Evolutionary conservation across 805 yeast species (phyloP).

Genomic region (Saccharomycodes ludwigii): DNA sequence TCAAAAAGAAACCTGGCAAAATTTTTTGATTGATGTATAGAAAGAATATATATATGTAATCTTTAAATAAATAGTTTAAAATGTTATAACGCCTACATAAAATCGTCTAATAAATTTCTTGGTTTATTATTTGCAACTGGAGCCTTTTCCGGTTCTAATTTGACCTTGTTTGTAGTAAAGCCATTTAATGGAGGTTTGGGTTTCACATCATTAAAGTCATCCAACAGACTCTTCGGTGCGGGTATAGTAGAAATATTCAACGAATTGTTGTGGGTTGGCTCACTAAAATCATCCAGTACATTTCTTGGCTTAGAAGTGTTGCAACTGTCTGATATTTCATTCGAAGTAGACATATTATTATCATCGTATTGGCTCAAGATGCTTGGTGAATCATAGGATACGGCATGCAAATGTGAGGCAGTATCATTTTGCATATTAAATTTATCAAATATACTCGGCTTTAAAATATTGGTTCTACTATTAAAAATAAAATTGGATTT

Average conservation of each 20-base stretch:
- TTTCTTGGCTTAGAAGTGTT: too few species aligned
- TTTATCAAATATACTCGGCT: constrained; percentile 21
- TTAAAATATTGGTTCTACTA: constrained; percentile 4
- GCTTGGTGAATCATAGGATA: too few species aligned
- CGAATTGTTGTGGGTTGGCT: constrained; percentile 3
- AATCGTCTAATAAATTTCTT: constrained; percentile 21
- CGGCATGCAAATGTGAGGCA: too few species aligned
- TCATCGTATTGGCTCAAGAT: too few species aligned
- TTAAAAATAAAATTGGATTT: constrained; percentile 51
- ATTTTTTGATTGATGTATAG: constrained; percentile 32
- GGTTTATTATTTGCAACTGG: constrained; percentile 10
- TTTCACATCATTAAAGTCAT: constrained; percentile 4
- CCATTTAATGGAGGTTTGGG: too few species aligned
- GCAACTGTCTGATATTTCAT: too few species aligned
- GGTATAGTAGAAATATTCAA: constrained; percentile 5
- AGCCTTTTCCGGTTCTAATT: background rate
- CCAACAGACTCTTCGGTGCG: constrained; percentile 5
- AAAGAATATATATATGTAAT: background rate
- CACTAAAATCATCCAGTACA: background rate
- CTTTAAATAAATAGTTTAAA: background rate
- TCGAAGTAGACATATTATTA: too few species aligned
- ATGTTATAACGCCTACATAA: constrained; percentile 14
- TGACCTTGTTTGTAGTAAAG: too few species aligned
- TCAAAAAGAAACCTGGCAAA: constrained; percentile 48
- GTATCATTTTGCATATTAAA: constrained; percentile 7